Evolutionary conservation across 345 rosid genomes (phyloP), one percentile per base, ranked within the genome.

Genomic region (Gossypium stocksii): DNA sequence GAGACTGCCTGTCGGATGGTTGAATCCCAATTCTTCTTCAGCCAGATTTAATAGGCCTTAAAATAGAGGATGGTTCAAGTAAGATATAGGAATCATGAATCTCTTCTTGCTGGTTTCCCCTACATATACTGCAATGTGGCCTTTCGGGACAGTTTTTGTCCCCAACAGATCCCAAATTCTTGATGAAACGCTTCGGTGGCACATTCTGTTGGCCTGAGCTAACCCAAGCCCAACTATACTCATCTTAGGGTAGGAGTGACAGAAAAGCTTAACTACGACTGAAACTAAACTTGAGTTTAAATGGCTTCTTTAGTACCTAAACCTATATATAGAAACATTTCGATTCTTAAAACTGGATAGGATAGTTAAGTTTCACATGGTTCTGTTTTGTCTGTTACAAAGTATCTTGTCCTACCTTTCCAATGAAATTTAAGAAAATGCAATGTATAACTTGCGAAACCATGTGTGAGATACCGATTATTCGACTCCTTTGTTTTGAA

Each of bases 1-100:
- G 74, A 91, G 87, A 9, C 90, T 89, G 0, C 93, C 96, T 86
- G 82, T 89, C 0, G 93, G 91, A 73, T 88, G 90, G 72, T 85
- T 80, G 71, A 87, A 92, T 29, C 6, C 38, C 6, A 29, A 29
- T 29, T 29, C 38, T 29, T 29, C 38, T 4, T 29, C 38, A 29
- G 38, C 38, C 38, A 29, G 38, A 29, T 29, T 29, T 29, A 29
- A 29, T 29, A 29, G 38, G 38, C 38, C 38, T 29, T 29, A 5
- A 29, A 29, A 29, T 29, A 29, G 38, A 29, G 38, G 38, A 29
- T 29, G 38, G 76, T 88, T 89, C 71, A 90, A 81, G 61, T 75
- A 87, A 57, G 92, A 82, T 70, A 93, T 82, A 0, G 93, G 97
- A 65, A 93, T 83, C 64, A 91, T 83, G 71, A 83, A 91, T 71